phyloP scores from a whole-genome alignment of 805 yeast species.

The Saccharomycopsis microspora region DNA sequence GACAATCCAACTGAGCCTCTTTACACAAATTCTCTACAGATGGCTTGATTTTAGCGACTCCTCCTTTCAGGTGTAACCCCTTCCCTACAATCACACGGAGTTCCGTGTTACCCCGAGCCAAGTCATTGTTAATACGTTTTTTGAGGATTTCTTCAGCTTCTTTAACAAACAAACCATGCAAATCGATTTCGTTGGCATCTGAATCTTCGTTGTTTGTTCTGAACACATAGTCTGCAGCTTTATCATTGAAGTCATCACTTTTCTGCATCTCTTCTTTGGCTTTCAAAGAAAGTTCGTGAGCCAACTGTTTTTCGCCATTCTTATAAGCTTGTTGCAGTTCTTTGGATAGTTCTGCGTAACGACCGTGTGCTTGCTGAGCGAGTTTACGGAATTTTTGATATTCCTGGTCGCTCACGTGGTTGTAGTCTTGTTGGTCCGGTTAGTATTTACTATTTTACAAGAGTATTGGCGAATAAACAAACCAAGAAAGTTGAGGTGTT shows the following conservation, averaged over 20 bases:
- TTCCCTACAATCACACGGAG: constrained; percentile 86
- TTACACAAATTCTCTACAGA: constrained; percentile 72
- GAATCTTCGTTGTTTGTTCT: constrained; percentile 81
- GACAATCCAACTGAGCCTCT: constrained; percentile 48
- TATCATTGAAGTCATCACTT: constrained; percentile 60
- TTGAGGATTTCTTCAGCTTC: constrained; percentile 78
- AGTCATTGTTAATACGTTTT: constrained; percentile 58
- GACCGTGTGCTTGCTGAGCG: constrained; percentile 58
- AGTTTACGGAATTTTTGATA: constrained; percentile 51
- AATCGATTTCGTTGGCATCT: constrained; percentile 76
- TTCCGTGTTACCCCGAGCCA: constrained; percentile 39
- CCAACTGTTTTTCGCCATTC: constrained; percentile 59
- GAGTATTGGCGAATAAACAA: background rate
- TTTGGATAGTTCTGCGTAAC: constrained; percentile 41
- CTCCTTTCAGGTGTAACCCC: constrained; percentile 73
- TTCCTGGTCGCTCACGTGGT: constrained; percentile 58
- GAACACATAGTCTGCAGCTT: constrained; percentile 88
- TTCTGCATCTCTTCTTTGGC: constrained; percentile 47
- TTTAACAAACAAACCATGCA: constrained; percentile 83
- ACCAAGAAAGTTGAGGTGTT: background rate
- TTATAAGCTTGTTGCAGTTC: constrained; percentile 73
- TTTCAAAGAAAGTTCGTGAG: constrained; percentile 60
- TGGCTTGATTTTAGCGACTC: constrained; percentile 81
- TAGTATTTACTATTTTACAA: background rate
- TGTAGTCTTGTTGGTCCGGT: constrained; percentile 40